Conservation (phyloP, 2,329 filamentous ascomycete species). For the Ophiostoma piceae region DNA sequence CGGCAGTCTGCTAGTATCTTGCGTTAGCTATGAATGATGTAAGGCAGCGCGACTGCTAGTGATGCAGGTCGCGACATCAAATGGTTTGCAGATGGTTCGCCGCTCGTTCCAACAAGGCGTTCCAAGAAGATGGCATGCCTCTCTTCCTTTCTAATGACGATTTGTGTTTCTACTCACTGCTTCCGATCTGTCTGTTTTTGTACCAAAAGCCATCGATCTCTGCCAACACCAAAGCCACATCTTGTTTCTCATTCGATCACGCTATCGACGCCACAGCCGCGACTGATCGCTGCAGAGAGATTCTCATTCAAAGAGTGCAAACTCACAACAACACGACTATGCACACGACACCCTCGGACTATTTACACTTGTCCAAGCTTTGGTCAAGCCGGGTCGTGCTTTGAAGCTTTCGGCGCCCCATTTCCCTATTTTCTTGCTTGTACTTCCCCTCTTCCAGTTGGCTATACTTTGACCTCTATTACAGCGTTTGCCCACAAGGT, state of each 20-base stretch:
- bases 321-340: not conserved
- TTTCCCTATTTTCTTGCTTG: not conserved
- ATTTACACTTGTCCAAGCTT: conserved; percentile 9
- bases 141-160: too few species aligned
- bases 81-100: too few species aligned
- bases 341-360: not conserved
- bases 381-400: not conserved
- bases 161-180: too few species aligned
- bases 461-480: not conserved
- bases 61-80: too few species aligned
- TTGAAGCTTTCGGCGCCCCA: not conserved
- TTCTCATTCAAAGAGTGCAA: not conserved
- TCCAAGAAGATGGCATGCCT: too few species aligned
- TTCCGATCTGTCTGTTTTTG: too few species aligned
- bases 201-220: too few species aligned
- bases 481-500: not conserved
- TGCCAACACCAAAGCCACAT: not conserved
- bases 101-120: too few species aligned
- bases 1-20: not conserved
- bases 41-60: too few species aligned
- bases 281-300: not conserved
- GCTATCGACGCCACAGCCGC: conserved; percentile 3
- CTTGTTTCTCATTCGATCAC: not conserved
- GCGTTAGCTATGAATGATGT: too few species aligned
- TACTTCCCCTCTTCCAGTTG: not conserved